Base-by-base conservation (phyloP, 495 filamentous ascomycete species). In the Podospora australis region DNA sequence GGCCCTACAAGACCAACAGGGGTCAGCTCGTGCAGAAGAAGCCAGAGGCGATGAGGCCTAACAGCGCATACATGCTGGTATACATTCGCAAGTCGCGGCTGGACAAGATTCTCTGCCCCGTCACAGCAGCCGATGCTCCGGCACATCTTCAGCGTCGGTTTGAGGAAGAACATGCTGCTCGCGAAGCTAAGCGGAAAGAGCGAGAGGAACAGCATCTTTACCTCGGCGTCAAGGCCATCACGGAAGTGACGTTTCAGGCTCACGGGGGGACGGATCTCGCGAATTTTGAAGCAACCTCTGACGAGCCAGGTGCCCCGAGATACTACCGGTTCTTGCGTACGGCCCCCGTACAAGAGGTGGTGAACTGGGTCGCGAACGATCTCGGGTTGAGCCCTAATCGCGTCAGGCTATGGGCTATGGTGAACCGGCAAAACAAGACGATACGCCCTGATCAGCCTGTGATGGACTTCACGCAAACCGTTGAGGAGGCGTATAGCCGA, bases 371-470 rank as follows among this genome's bases (percentile, higher is more conserved):
- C 44, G 90, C 84, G 0, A 70, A 78, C 17, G 84, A 94, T 43
- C 69, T 80, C n/a, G 71, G 68, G 2, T 64, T 80, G 40, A 79
- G 84, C 41, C 70, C 81, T 3, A 77, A 78, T 34, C 74, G 75
- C 25, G 65, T 97, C 17, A 81, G 92, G 23, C 75, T 95, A 36
- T 97, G 92, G 94, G 81, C 86, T 30, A 95, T 99, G 88, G 94
- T 99, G 0, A 96, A 95, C 58, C 87, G 92, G 8, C 92, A 99
- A 59, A 99, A 99, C 62, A 96, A 95, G 70, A 97, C 92, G 0
- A 83, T 85, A 35, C 79, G 92, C 21, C 92, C 94, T 1, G 92
- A 99, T 60, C 80, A 86, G 39, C 86, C 90, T 4, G 78, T 97
- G 40, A 75, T 74, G 50, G 86, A 92, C 47, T 68, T 78, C 2